Evolutionary conservation across 495 filamentous ascomycete genomes (phyloP).

Genomic region (Penicillium nucicola): DNA sequence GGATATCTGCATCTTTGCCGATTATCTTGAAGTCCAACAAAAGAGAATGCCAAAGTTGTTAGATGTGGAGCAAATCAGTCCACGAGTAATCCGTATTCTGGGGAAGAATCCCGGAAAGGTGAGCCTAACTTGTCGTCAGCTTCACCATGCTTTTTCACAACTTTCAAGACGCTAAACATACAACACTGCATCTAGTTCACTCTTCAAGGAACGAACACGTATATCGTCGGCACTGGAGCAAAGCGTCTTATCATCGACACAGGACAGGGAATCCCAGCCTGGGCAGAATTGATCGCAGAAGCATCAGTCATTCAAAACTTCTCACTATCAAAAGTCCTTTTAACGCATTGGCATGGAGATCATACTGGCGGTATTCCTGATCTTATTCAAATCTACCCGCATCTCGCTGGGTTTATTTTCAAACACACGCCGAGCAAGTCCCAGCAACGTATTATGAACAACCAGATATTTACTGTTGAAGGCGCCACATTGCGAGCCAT

Average conservation of each 20-base stretch:
- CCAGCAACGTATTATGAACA: not conserved
- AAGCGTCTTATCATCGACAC: not conserved
- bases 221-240: not conserved
- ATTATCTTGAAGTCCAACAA: conserved; percentile 37
- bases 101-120: too few relatives aligned
- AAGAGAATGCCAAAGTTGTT: conserved; percentile 26
- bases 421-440: not conserved
- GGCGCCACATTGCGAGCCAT: not conserved
- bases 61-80: conserved; percentile 41
- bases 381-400: not conserved
- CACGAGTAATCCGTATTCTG: conserved; percentile 23
- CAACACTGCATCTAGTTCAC: too few relatives aligned
- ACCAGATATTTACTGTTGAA: not conserved
- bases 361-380: not conserved
- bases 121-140: too few relatives aligned
- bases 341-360: not conserved
- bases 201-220: not conserved
- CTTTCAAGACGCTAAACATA: too few relatives aligned
- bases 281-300: not conserved
- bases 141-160: too few relatives aligned
- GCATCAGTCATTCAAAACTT: not conserved
- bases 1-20: conserved; percentile 42
- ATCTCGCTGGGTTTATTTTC: not conserved
- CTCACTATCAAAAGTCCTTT: not conserved
- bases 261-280: not conserved